phyloP scores from a whole-genome alignment of 1,284 basidiomycete species.

The Cutaneotrichosporon sp. region DNA sequence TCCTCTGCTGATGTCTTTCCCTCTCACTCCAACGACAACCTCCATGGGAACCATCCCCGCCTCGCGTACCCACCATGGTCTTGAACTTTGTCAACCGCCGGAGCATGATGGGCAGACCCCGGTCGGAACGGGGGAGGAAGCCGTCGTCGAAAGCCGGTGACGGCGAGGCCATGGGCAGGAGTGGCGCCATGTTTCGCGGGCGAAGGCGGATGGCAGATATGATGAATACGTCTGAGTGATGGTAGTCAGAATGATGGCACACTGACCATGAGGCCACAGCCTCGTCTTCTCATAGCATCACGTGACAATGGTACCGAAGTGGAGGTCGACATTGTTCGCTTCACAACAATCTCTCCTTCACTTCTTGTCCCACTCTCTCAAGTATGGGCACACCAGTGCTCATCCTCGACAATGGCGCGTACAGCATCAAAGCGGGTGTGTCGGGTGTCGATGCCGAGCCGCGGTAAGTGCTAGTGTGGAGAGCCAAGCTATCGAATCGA shows the following conservation, averaged over 20 bases:
- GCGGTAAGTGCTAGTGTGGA: conserved; percentile 29
- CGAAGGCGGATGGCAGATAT: conserved; percentile 33
- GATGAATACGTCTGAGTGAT: conserved; percentile 13
- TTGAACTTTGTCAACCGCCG: conserved; percentile 73
- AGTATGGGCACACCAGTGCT: conserved; percentile 55
- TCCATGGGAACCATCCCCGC: not conserved
- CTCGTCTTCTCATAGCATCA: not conserved
- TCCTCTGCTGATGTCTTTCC: no score
- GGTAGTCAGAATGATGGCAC: not conserved
- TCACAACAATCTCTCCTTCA: not conserved
- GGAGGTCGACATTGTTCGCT: not conserved
- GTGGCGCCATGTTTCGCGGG: conserved; percentile 26
- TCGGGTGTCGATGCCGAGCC: conserved; percentile 48
- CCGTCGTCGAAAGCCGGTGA: conserved; percentile 15
- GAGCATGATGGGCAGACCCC: conserved; percentile 67
- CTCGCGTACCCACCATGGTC: conserved; percentile 66
- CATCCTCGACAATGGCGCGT: conserved; percentile 81
- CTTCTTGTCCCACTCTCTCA: not conserved
- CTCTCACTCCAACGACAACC: not conserved
- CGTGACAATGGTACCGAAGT: not conserved
- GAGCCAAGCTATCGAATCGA: not conserved
- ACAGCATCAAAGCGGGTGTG: conserved; percentile 72
- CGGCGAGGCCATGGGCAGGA: conserved; percentile 20
- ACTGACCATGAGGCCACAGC: not conserved
- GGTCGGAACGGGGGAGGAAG: conserved; percentile 14